Conservation (phyloP, 23 red algal genomes). For the Pyropia yezoensis region DNA sequence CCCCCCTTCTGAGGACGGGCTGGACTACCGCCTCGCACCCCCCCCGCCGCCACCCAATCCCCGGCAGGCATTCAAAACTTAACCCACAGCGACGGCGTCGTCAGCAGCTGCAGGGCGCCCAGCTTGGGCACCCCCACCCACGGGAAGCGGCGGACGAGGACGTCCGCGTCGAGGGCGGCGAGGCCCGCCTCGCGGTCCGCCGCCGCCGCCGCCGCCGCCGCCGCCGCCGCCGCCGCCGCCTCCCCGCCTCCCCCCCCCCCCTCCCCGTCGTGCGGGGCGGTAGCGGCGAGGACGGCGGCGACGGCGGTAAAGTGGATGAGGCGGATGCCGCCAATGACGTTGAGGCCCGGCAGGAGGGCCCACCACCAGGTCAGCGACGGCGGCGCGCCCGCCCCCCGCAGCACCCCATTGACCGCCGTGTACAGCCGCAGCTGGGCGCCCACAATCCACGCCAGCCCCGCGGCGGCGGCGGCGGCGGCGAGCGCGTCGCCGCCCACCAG, state of each 20-base stretch:
- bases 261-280: too few relatives aligned
- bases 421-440: slow-evolving; percentile 32
- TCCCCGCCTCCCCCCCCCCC: slow-evolving; percentile 9
- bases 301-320: slow-evolving; percentile 40
- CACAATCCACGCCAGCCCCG: slow-evolving; percentile 35
- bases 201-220: slow-evolving; percentile 2
- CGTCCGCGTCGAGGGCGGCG: slow-evolving; percentile 2
- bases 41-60: too few relatives aligned
- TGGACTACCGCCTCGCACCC: too few relatives aligned
- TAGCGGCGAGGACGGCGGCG: too few relatives aligned
- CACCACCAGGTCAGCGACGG: slow-evolving; percentile 18
- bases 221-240: not conserved
- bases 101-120: slow-evolving; percentile 22
- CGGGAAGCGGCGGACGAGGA: slow-evolving; percentile 23
- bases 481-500: not conserved
- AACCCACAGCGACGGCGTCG: slow-evolving; percentile 32
- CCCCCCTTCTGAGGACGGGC: too few relatives aligned
- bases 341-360: slow-evolving; percentile 42
- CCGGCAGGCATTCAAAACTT: not conserved
- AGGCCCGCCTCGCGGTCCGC: too few relatives aligned
- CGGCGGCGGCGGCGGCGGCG: not conserved
- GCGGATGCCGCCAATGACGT: slow-evolving; percentile 34
- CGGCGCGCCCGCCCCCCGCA: slow-evolving; percentile 5
- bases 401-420: slow-evolving; percentile 26
- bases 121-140: slow-evolving; percentile 24